phyloP scores from a whole-genome alignment of 2,329 filamentous ascomycete genomes.

The Tolypocladium endophyticum region DNA sequence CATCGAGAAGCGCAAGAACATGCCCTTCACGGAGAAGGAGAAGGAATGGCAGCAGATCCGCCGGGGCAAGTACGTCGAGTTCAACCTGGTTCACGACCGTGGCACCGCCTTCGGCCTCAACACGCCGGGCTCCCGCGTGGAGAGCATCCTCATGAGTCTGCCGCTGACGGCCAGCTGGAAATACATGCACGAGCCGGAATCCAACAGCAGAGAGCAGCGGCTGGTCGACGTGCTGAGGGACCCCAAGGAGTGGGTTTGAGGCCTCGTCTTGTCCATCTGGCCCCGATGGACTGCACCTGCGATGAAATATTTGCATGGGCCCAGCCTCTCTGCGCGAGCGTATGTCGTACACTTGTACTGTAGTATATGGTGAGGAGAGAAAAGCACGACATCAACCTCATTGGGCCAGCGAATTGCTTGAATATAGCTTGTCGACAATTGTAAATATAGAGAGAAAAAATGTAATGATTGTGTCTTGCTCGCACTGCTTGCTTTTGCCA shows the following conservation, averaged over 20 bases:
- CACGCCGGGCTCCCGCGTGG: constrained; percentile 80
- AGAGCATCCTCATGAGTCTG: constrained; percentile 96
- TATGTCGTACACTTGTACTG: not conserved
- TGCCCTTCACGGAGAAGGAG: constrained; percentile 76
- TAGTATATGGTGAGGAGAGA: not conserved
- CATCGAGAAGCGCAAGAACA: constrained; percentile 76
- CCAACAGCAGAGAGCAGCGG: constrained; percentile 66
- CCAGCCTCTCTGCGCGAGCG: not conserved
- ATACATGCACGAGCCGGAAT: constrained; percentile 85
- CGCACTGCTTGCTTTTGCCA: not conserved
- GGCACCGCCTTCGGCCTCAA: constrained; percentile 91
- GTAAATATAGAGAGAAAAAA: not conserved
- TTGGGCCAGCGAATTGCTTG: not conserved
- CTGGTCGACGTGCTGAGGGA: constrained; percentile 61
- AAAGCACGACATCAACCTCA: not conserved
- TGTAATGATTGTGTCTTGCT: not conserved
- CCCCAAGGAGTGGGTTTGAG: constrained; percentile 57
- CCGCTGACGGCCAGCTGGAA: constrained; percentile 88
- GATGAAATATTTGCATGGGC: not conserved
- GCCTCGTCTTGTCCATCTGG: not conserved
- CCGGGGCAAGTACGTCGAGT: constrained; percentile 93
- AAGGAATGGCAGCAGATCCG: constrained; percentile 96
- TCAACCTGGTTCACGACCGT: constrained; percentile 94
- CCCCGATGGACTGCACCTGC: not conserved
- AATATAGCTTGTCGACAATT: not conserved